These are phyloP conservation scores for Mycosarcoma maydis DNA, from an alignment of 1,284 basidiomycete genomes.

Conservation along the genomic window DNA sequence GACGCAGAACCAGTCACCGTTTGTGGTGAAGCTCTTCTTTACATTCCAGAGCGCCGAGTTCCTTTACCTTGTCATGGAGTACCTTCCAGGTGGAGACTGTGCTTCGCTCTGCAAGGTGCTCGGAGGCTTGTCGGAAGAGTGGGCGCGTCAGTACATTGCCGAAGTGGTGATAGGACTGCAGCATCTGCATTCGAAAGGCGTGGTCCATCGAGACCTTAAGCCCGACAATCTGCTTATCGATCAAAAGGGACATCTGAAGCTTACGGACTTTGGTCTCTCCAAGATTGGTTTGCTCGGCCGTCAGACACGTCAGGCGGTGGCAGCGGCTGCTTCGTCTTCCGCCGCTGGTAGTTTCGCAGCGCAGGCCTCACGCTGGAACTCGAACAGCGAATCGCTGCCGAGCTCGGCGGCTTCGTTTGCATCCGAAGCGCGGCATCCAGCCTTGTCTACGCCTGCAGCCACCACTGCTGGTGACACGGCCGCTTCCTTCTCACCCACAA, in stretches of 20 bases:
- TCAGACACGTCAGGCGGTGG: constrained; percentile 70
- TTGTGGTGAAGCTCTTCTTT: constrained; percentile 72
- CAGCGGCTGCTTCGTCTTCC: constrained; percentile 6
- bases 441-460: constrained; percentile 36
- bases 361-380: constrained; percentile 16
- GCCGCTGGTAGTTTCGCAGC: constrained; percentile 9
- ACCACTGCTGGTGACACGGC: constrained; percentile 47
- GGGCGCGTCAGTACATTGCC: constrained; percentile 94
- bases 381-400: constrained; percentile 37
- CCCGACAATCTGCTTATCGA: constrained; percentile 98
- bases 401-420: constrained; percentile 46
- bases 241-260: constrained; percentile 91
- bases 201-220: constrained; percentile 98
- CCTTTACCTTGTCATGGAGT: constrained; percentile 70
- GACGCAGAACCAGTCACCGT: constrained; percentile 99
- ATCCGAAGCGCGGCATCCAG: constrained; percentile 24
- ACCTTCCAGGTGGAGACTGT: constrained; percentile 87
- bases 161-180: constrained; percentile 95
- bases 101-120: constrained; percentile 94
- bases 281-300: constrained; percentile 95
- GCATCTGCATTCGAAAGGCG: constrained; percentile 89
- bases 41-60: constrained; percentile 69
- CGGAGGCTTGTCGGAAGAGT: constrained; percentile 92
- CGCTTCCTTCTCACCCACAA: constrained; percentile 48
- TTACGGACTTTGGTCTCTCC: constrained; percentile 97